Base-by-base conservation (phyloP, 1,139 yeast species). In the Yamadazyma jaroonii region DNA sequence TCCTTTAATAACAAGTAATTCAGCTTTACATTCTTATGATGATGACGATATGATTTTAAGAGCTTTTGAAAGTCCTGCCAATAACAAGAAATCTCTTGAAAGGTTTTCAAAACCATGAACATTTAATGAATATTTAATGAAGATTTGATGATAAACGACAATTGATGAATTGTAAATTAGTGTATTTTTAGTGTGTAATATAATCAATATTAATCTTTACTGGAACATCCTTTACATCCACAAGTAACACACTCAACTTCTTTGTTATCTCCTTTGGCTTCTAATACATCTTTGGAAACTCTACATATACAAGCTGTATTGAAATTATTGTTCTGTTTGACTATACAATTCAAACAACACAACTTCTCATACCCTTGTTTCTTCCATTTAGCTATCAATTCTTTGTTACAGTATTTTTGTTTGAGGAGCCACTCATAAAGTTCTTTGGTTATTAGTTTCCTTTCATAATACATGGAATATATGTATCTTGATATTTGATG, bases 201-300 rank as follows among this genome's bases (percentile, higher is more conserved):
- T 42, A 37, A 20, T 27, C 31, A 22, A 32, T 25, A 13, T 56
- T 54, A 85, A 54, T 85, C 95, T n/a, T 81, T 73, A 49, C 92
- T 83, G 2, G 95, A 79, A 57, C 97, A 89, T 2, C 96, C 96
- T 43, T 76, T 67, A 52, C 97, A 89, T 0, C 97, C 97, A 64
- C 97, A 89, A 27, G 85, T 86, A 7, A 84, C 72, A 57, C 97
- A 89, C 47, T 82, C 80, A 9, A 78, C 49, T 2, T 47, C 67
- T 36, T 61, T 63, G 9, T 52, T 53, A n/a, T 49, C 53, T n/a
- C 56, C 58, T 15, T 62, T 63, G 32, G 67, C 73, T 21, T 68
- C 56, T 33, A 74, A 61, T 13, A 64, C 71, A 3, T 74, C 71
- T 47, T 80, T 74, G 1, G 97, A 96, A 1, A 89, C 96, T 39